Percentiles rank a stretch among this genome's conserved stretches.
phyloP scores from a whole-genome alignment of 2,329 filamentous ascomycete genomes.

The Hypoxylon sp. region DNA sequence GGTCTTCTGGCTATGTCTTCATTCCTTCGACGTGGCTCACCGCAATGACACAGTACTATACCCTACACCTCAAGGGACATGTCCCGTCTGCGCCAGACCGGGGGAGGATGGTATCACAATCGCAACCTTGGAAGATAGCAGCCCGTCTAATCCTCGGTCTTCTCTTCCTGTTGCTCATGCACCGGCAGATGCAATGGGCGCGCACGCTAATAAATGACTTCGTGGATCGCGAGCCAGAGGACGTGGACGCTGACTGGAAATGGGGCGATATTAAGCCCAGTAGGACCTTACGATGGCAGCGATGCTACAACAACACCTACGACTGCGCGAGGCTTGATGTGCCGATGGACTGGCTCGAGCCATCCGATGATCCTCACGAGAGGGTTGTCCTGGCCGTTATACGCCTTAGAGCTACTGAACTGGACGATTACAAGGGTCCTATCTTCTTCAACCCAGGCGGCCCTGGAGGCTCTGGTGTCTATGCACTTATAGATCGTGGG shows the following conservation, averaged over 20 bases:
- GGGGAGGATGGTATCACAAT: slow-evolving; percentile 10
- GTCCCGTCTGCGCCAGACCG: neutral
- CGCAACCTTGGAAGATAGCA: slow-evolving; percentile 15
- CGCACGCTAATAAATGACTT: neutral
- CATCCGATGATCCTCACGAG: slow-evolving; percentile 47
- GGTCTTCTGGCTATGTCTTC: slow-evolving; percentile 1
- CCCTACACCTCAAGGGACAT: slow-evolving; percentile 12
- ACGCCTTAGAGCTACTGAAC: slow-evolving; percentile 53
- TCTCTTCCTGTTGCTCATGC: slow-evolving; percentile 19
- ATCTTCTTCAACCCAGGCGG: slow-evolving; percentile 60
- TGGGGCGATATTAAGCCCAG: slow-evolving; percentile 52
- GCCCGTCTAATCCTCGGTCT: slow-evolving; percentile 2
- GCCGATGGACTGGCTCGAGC: slow-evolving; percentile 59
- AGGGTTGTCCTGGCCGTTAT: slow-evolving; percentile 56
- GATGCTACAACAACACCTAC: slow-evolving; percentile 53
- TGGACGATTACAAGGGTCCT: slow-evolving; percentile 50
- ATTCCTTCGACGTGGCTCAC: neutral
- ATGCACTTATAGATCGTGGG: slow-evolving; percentile 52
- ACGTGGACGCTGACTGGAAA: slow-evolving; percentile 19
- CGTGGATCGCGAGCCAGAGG: neutral
- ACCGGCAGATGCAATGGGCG: slow-evolving; percentile 7
- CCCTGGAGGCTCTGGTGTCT: slow-evolving; percentile 63
- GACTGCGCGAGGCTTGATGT: slow-evolving; percentile 57
- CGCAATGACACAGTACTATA: slow-evolving; percentile 26
- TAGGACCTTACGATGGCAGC: slow-evolving; percentile 52